These are phyloP conservation scores for Myxozyma sirexii DNA, from an alignment of 805 yeast species.

Conservation along the genomic window DNA sequence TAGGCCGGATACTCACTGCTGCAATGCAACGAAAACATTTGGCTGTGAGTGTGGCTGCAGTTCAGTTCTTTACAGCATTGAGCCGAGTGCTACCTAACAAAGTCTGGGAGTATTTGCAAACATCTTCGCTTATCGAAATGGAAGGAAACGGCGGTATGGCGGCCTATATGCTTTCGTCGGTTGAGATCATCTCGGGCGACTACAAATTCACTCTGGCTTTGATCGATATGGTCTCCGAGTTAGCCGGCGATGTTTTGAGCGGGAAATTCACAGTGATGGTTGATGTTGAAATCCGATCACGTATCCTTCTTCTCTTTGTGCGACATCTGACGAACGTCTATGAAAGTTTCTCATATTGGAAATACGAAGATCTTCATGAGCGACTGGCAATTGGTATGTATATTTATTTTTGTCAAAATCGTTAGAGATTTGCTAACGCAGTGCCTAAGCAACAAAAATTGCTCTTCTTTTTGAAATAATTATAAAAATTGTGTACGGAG, in stretches of 20 bases:
- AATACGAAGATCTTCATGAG: constrained; percentile 58
- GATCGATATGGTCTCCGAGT: constrained; percentile 55
- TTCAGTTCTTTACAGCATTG: constrained; percentile 55
- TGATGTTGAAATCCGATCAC: constrained; percentile 51
- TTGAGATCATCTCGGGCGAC: constrained; percentile 69
- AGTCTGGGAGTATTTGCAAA: constrained; percentile 77
- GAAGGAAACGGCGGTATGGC: constrained; percentile 68
- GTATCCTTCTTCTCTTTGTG: constrained; percentile 57
- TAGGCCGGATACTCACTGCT: constrained; percentile 69
- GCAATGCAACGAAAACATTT: constrained; percentile 60
- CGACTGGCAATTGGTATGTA: constrained; percentile 62
- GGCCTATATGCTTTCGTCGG: constrained; percentile 63
- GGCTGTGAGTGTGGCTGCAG: constrained; percentile 49
- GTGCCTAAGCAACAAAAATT: constrained; percentile 5
- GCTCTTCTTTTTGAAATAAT: constrained; percentile 56
- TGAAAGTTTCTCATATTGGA: constrained; percentile 75
- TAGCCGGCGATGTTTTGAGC: constrained; percentile 52
- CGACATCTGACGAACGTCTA: constrained; percentile 65
- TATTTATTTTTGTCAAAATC: constrained; percentile 36
- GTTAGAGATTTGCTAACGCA: constrained; percentile 37
- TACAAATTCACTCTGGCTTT: constrained; percentile 65
- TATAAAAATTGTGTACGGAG: constrained; percentile 56
- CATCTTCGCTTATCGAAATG: constrained; percentile 64
- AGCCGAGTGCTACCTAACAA: constrained; percentile 58
- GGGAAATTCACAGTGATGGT: constrained; percentile 37